These are phyloP conservation scores for Meira miltonrushii DNA, from an alignment of 1,284 basidiomycete genomes.

Conservation along the genomic window DNA sequence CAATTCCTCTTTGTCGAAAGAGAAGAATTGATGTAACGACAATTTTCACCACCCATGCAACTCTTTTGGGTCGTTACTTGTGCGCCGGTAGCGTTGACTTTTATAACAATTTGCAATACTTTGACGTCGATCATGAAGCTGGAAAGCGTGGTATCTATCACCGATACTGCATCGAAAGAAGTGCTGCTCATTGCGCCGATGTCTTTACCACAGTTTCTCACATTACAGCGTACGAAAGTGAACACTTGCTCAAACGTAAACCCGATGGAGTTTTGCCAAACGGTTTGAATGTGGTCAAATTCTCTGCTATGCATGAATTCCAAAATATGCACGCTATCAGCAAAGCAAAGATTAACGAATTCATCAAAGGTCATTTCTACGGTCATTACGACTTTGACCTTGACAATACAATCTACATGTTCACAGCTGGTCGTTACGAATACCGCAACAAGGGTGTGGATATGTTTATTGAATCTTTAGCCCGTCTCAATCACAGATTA, in stretches of 20 bases:
- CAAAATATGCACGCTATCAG: slow-evolving; percentile 88
- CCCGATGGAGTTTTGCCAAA: slow-evolving; percentile 95
- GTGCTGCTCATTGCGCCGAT: slow-evolving; percentile 87
- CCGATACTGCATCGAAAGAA: slow-evolving; percentile 92
- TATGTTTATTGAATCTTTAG: slow-evolving; percentile 96
- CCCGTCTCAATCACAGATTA: slow-evolving; percentile 70
- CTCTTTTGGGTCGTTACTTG: slow-evolving; percentile 91
- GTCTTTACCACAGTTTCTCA: slow-evolving; percentile 97
- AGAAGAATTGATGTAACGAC: slow-evolving; percentile 95
- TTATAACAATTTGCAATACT: slow-evolving; percentile 98
- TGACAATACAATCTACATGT: slow-evolving; percentile 97
- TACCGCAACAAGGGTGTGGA: slow-evolving; percentile 99
- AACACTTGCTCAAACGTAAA: slow-evolving; percentile 93
- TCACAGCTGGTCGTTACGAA: slow-evolving; percentile 97
- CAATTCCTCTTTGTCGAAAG: slow-evolving; percentile 91
- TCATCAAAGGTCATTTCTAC: slow-evolving; percentile 94
- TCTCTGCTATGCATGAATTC: slow-evolving; percentile 90
- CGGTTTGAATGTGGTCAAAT: slow-evolving; percentile 95
- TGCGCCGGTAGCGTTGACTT: slow-evolving; percentile 97
- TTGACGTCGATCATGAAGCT: slow-evolving; percentile 97
- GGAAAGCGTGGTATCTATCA: slow-evolving; percentile 91
- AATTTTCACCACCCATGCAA: slow-evolving; percentile 93
- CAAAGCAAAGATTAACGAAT: slow-evolving; percentile 97
- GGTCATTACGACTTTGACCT: slow-evolving; percentile 90
- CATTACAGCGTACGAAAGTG: slow-evolving; percentile 84